Percentiles rank a stretch among this genome's conserved stretches.
These are phyloP conservation scores for Penicillium sp. DNA, from an alignment of 2,329 filamentous ascomycete genomes.

Conservation along the genomic window DNA sequence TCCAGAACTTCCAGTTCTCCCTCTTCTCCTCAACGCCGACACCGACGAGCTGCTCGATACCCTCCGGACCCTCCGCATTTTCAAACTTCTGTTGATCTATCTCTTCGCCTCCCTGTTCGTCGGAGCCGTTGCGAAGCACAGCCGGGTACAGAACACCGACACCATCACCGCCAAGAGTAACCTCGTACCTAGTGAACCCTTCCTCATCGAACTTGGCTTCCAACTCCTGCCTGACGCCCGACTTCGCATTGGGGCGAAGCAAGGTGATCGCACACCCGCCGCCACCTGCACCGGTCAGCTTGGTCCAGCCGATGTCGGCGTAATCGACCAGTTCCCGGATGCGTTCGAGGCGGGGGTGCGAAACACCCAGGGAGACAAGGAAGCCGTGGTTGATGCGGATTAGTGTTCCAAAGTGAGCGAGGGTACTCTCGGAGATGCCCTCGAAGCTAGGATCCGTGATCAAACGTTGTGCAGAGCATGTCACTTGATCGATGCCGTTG, in stretches of 20 bases:
- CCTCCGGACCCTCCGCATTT: constrained; percentile 75
- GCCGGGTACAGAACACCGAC: constrained; percentile 94
- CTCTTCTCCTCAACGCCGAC: constrained; percentile 66
- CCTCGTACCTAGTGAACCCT: constrained; percentile 80
- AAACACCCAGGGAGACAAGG: constrained; percentile 85
- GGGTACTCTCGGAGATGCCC: constrained; percentile 56
- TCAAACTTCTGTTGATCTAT: constrained; percentile 89
- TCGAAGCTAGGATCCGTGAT: constrained; percentile 64
- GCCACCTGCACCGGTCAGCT: constrained; percentile 90
- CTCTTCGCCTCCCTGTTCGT: constrained; percentile 80
- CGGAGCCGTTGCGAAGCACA: constrained; percentile 77
- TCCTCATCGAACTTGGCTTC: constrained; percentile 63
- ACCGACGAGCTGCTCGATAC: constrained; percentile 82
- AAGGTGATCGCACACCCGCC: constrained; percentile 94
- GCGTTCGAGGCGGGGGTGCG: constrained; percentile 86
- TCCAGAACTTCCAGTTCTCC: constrained; percentile 86
- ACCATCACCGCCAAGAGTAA: constrained; percentile 86
- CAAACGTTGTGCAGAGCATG: constrained; percentile 54
- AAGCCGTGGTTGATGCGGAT: constrained; percentile 94
- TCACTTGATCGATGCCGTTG: constrained; percentile 70
- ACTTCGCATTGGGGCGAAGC: constrained; percentile 63
- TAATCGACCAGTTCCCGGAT: constrained; percentile 88
- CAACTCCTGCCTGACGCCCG: constrained; percentile 58
- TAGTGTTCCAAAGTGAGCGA: constrained; percentile 77
- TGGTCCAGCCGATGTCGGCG: constrained; percentile 90